Evolutionary conservation across 148 eudicot species (phyloP), one percentile per base, ranked within the genome.

Genomic region (Chenopodium quinoa): DNA sequence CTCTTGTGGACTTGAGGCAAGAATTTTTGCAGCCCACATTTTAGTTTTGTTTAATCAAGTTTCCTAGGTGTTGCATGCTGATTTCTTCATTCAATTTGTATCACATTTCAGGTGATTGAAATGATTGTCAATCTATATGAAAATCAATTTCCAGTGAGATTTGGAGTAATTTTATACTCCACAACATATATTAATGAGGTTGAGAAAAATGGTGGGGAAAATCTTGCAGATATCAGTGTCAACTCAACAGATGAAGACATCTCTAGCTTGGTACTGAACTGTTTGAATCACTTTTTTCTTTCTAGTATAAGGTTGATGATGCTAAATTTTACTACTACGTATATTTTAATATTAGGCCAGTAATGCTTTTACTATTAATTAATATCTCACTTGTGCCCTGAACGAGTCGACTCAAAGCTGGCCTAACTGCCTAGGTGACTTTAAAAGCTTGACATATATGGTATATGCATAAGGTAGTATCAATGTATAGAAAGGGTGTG

Each of bases 71-170:
- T 20, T 75, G 34, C 37, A 4, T 48, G 68, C 76, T 85, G 80
- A 79, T 34, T 10, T 75, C 34, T 73, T 71, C 31, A 70, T 40
- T 70, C 67, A 73, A 75, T 82, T 78, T 50, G 67, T 78, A 72
- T 75, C 34, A 77, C 46, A 44, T 79, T 84, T 80, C 89, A 93
- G 99, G 88, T 88, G 76, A 80, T 90, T 83, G 97, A 93, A 87
- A 86, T 75, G 81, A 86, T 94, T 32, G 76, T 89, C 68, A 88
- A 91, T 79, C 84, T 92, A 82, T 89, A 88, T 79, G 99, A 96
- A 91, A 94, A 90, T 83, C 96, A 89, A 87, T 88, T 96, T 76
- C 99, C 99, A n/a, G 81, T 94, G 84, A 89, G 97, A 85, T 93
- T 96, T 84, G 99, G 98, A 69, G 92, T 96, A 75, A 82, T 92